Evolutionary conservation across 345 rosid genomes (phyloP).

Genomic region (Nasturtium officinale): DNA sequence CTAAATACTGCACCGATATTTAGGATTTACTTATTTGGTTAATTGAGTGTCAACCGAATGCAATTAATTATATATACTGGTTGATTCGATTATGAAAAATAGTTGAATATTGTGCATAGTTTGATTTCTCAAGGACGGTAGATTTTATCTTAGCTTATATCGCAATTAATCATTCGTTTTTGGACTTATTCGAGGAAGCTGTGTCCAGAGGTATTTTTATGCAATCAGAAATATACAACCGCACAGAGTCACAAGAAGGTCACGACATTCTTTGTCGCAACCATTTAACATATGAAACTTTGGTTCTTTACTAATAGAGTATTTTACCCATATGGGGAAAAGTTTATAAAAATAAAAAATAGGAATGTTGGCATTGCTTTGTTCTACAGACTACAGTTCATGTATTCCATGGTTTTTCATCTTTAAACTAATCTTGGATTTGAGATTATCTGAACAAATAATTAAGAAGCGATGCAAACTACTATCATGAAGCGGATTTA

Average conservation of each 20-base stretch:
- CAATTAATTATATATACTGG: not conserved
- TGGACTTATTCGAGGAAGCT: slow-evolving; percentile 31
- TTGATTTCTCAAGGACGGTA: slow-evolving; percentile 23
- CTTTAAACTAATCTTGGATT: not conserved
- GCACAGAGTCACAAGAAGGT: slow-evolving; percentile 38
- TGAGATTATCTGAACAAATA: slow-evolving; percentile 22
- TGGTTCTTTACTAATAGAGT: slow-evolving; percentile 23
- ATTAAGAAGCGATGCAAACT: not conserved
- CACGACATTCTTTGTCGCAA: slow-evolving; percentile 42
- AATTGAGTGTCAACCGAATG: not conserved
- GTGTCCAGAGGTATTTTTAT: slow-evolving; percentile 12
- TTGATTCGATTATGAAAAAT: not conserved
- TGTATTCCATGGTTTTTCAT: not conserved
- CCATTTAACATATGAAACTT: slow-evolving; percentile 33
- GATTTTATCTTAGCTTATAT: slow-evolving; percentile 5
- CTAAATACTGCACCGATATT: slow-evolving; percentile 31
- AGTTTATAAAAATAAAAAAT: not conserved
- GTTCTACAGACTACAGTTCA: not conserved
- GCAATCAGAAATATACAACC: slow-evolving; percentile 30
- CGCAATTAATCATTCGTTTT: slow-evolving; percentile 25
- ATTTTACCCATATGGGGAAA: slow-evolving; percentile 4
- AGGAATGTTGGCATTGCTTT: not conserved
- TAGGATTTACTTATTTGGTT: slow-evolving; percentile 10
- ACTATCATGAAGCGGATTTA: not conserved
- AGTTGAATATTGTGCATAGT: not conserved